phyloP scores from a whole-genome alignment of 352 stramenopile genomes.

The Phytopythium chamaehyphon region DNA sequence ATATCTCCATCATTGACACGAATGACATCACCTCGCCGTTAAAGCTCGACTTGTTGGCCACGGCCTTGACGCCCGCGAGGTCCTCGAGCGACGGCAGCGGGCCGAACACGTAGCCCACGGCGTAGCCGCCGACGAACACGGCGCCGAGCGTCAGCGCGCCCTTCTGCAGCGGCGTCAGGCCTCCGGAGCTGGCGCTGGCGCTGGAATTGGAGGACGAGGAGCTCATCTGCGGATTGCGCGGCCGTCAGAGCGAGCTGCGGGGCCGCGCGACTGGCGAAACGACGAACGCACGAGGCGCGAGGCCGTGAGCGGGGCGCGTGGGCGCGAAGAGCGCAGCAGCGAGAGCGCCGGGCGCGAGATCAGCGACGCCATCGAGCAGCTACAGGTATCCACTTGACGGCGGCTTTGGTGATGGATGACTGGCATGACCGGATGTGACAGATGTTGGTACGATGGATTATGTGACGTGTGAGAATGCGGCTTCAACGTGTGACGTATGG shows the following conservation, averaged over 20 bases:
- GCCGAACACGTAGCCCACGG: constrained; percentile 65
- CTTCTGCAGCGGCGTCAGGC: constrained; percentile 38
- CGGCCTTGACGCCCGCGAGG: constrained; percentile 36
- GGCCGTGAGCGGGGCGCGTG: neutral
- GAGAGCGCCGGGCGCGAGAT: constrained; percentile 12
- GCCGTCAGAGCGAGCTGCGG: neutral
- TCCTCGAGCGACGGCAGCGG: constrained; percentile 62
- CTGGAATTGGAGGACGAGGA: constrained; percentile 5
- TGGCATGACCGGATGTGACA: too few species aligned
- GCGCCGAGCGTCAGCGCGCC: constrained; percentile 40
- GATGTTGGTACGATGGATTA: too few species aligned
- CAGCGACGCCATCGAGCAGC: constrained; percentile 1
- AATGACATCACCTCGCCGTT: constrained; percentile 31
- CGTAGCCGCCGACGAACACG: constrained; percentile 60
- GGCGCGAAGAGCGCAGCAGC: constrained; percentile 14
- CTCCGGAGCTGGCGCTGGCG: constrained; percentile 3
- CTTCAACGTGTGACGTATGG: neutral
- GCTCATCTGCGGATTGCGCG: constrained; percentile 6
- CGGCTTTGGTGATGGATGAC: neutral
- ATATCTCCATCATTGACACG: neutral
- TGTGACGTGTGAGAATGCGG: constrained; percentile 1
- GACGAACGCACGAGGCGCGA: constrained; percentile 8
- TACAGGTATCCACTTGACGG: neutral
- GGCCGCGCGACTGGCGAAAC: neutral
- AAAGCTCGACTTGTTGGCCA: constrained; percentile 27